Base-by-base conservation (phyloP, 768 basidiomycete genomes). In the Mycena venus region DNA sequence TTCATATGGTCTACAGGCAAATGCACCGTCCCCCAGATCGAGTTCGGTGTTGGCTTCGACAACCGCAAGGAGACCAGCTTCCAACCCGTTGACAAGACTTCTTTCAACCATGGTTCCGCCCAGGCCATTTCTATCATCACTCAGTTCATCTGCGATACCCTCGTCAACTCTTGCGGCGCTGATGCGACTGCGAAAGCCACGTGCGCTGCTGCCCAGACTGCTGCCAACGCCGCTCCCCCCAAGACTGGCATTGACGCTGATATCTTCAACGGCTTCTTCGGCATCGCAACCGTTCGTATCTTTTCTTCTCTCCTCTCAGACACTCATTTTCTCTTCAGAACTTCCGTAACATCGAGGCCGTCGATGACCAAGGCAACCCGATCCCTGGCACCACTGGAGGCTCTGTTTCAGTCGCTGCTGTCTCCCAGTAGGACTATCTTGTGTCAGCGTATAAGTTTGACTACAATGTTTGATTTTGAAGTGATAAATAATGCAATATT, bases 41-140 rank as follows among this genome's bases (percentile, higher is more conserved):
- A 88, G 77, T 93, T 93, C 76, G 91, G 84, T 55, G 82, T 77
- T 34, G 90, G 90, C 42, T 91, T 93, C 77, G 91, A 92, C 73
- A 82, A 83, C 77, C 85, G 91, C 70, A 88, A 84, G 75, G 91
- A 92, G 78, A 92, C 90, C 15, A 86, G 86, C 80, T 93, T 91
- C 85, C 80, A 87, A 75, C 91, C 91, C 66, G 85, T 82, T 11
- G 89, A 91, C 80, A 78, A 83, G 78, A 81, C 87, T 7, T 88
- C 88, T 0, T 91, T 83, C 84, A 86, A 84, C 82, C 90, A 91
- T 75, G 89, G 90, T 53, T 91, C 91, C 19, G 91, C 91, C 23
- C 86, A 91, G 76, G 87, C 87, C 79, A 89, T 90, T 75, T 85
- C 83, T 74, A 90, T 91, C 79, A 91, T 92, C 83, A 87, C 90